phyloP scores from a whole-genome alignment of 2,329 filamentous ascomycete genomes.

The Aspergillus melleus region DNA sequence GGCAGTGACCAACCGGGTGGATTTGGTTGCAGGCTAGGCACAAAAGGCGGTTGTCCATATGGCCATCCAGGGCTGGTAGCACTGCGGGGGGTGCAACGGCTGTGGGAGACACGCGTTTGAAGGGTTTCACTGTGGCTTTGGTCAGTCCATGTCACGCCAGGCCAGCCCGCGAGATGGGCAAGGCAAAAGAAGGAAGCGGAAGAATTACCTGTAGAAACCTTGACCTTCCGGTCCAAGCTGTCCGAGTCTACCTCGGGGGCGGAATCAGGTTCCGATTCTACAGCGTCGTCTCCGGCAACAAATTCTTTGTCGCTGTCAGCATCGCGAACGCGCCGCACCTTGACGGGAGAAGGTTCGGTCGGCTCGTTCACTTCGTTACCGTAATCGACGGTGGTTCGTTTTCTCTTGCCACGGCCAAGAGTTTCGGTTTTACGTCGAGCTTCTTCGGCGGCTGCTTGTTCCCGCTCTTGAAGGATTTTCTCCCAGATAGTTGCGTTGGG shows the following conservation, averaged over 20 bases:
- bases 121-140: slow-evolving; percentile 33
- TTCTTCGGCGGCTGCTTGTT: slow-evolving; percentile 73
- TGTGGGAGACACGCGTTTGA: slow-evolving; percentile 37
- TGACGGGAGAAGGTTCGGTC: slow-evolving; percentile 22
- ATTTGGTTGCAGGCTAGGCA: slow-evolving; percentile 57
- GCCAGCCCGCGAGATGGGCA: neutral
- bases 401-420: slow-evolving; percentile 83
- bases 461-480: slow-evolving; percentile 79
- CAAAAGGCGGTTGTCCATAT: slow-evolving; percentile 10
- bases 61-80: slow-evolving; percentile 19
- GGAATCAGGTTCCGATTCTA: slow-evolving; percentile 28
- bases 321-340: slow-evolving; percentile 16
- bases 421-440: slow-evolving; percentile 67
- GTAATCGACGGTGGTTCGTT: slow-evolving; percentile 55
- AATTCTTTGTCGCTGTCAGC: slow-evolving; percentile 36
- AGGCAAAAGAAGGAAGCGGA: neutral
- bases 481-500: slow-evolving; percentile 80
- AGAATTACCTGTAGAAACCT: slow-evolving; percentile 22
- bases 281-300: slow-evolving; percentile 24
- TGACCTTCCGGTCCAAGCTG: slow-evolving; percentile 25
- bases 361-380: slow-evolving; percentile 16
- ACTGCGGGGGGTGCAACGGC: slow-evolving; percentile 1
- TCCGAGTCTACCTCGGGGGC: slow-evolving; percentile 21
- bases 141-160: slow-evolving; percentile 9
- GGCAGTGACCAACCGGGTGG: slow-evolving; percentile 62